A percentile compares a stretch with the other conserved stretches of the same genome.
Conservation (phyloP, 2,329 filamentous ascomycete genomes). For the Aspergillus uvarum region DNA sequence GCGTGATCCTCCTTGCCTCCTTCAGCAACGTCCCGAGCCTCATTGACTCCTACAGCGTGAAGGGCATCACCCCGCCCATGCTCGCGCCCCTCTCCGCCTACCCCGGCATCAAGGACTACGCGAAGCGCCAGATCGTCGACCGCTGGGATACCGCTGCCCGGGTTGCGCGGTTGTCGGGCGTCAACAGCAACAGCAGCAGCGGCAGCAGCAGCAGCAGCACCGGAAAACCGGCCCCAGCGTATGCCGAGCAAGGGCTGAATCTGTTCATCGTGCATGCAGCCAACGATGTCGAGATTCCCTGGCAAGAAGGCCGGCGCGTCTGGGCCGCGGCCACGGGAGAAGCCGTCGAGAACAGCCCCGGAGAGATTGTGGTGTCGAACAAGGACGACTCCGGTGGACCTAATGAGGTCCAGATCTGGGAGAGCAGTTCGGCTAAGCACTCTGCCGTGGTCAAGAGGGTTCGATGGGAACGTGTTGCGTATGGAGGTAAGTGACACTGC, state of each 20-base stretch:
- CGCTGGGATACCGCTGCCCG: constrained; percentile 74
- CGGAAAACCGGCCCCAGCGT: constrained; percentile 45
- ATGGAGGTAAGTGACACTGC: constrained; percentile 39
- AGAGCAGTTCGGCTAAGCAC: constrained; percentile 24
- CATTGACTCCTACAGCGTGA: constrained; percentile 73
- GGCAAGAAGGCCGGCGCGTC: constrained; percentile 47
- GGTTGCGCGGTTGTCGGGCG: constrained; percentile 49
- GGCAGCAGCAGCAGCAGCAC: constrained; percentile 15
- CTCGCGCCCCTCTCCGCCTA: constrained; percentile 71
- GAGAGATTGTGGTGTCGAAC: constrained; percentile 30
- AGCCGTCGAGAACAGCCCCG: constrained; percentile 24
- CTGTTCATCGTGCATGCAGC: constrained; percentile 75
- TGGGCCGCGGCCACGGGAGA: constrained; percentile 42
- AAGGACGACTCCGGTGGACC: constrained; percentile 28
- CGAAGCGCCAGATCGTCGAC: constrained; percentile 69
- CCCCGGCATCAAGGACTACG: constrained; percentile 61
- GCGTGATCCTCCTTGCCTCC: constrained; percentile 73
- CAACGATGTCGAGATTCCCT: constrained; percentile 81
- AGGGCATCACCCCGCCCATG: constrained; percentile 70
- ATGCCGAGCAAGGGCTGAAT: constrained; percentile 56
- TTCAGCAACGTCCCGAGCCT: constrained; percentile 75
- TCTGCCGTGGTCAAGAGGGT: constrained; percentile 37
- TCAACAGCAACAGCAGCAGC: constrained; percentile 21
- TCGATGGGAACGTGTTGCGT: constrained; percentile 45
- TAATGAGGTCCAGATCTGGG: constrained; percentile 41